Evolutionary conservation across 2,329 filamentous ascomycete species (phyloP).

Genomic region (Fusarium udum): DNA sequence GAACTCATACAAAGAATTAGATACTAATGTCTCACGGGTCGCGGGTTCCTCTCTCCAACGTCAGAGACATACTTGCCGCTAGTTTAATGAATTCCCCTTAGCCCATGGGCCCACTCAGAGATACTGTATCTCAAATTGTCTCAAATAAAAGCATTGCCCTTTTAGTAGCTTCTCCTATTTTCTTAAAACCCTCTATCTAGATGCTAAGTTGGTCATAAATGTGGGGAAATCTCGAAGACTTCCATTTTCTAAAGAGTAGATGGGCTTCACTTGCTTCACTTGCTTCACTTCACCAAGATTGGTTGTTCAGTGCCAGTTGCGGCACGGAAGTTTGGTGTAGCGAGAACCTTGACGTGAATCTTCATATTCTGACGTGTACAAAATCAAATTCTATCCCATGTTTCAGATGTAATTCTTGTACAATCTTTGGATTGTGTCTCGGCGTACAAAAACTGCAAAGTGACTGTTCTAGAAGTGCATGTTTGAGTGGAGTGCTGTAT

Average conservation of each 20-base stretch:
- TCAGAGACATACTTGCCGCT: not conserved
- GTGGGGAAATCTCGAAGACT: rapidly evolving
- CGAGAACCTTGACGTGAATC: too few relatives aligned
- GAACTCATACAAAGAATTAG: too few relatives aligned
- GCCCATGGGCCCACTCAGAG: not conserved
- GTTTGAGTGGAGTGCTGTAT: not conserved
- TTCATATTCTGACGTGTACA: not conserved
- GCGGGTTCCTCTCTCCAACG: rapidly evolving
- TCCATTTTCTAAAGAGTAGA: not conserved
- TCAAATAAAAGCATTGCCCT: not conserved
- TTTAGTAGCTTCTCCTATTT: not conserved
- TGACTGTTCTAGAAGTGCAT: not conserved
- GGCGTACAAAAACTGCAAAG: not conserved
- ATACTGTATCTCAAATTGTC: not conserved
- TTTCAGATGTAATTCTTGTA: not conserved
- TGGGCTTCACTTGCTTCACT: not conserved
- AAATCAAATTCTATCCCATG: not conserved
- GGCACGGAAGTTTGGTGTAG: not conserved
- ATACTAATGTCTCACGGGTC: too few relatives aligned
- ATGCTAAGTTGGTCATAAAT: not conserved
- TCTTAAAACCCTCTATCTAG: too few relatives aligned
- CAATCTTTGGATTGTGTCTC: not conserved
- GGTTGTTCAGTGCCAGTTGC: rapidly evolving
- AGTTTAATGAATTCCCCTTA: rapidly evolving
- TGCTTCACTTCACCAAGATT: rapidly evolving